phyloP scores from a whole-genome alignment of 2,329 filamentous ascomycete species.

The Colletotrichum sansevieriae region DNA sequence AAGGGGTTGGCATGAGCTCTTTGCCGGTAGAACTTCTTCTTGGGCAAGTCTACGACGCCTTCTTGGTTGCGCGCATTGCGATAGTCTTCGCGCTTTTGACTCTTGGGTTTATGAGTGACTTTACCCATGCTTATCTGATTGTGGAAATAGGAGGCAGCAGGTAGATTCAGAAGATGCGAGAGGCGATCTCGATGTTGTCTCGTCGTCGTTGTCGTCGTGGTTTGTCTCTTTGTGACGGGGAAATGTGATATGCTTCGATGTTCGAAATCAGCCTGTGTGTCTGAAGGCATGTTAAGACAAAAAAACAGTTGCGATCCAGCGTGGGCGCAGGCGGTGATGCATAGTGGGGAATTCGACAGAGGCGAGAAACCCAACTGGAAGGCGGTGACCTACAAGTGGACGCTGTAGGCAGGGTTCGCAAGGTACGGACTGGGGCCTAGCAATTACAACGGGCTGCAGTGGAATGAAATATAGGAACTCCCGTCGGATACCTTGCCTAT shows the following conservation, averaged over 20 bases:
- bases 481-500: too few relatives aligned
- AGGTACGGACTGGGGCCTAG: too few relatives aligned
- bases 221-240: not conserved
- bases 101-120: conserved; percentile 63
- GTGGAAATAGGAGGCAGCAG: too few relatives aligned
- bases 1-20: conserved; percentile 98
- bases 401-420: not conserved
- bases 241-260: too few relatives aligned
- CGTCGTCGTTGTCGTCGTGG: not conserved
- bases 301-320: conserved; percentile 23
- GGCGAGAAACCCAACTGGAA: conserved; percentile 6
- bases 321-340: not conserved
- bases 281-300: not conserved
- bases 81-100: conserved; percentile 76
- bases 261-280: too few relatives aligned
- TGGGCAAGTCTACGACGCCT: conserved; percentile 75
- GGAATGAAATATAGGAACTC: too few relatives aligned
- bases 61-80: conserved; percentile 67
- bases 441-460: too few relatives aligned
- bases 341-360: conserved; percentile 21
- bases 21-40: conserved; percentile 97
- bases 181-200: not conserved
- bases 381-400: conserved; percentile 35
- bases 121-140: conserved; percentile 52
- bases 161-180: too few relatives aligned